These are phyloP conservation scores for Eucalyptus caleyi DNA, from an alignment of 345 rosid species.

Conservation along the genomic window DNA sequence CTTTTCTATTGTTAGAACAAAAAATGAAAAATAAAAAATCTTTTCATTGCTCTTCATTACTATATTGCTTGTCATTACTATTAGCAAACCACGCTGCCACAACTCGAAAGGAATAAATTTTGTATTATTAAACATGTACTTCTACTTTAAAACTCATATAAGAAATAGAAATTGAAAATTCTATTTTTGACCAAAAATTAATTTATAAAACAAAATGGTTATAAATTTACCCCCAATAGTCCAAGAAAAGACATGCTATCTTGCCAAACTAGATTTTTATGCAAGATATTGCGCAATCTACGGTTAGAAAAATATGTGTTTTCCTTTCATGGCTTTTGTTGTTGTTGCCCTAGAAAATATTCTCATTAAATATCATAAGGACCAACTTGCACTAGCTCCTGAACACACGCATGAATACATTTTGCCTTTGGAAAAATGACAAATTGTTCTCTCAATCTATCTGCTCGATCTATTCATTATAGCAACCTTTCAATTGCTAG, in stretches of 20 bases:
- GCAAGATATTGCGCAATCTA: not conserved
- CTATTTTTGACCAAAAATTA: too few species aligned
- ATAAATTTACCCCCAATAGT: too few species aligned
- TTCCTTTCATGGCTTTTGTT: not conserved
- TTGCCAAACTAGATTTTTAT: not conserved
- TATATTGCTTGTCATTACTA: too few species aligned
- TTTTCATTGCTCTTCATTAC: too few species aligned
- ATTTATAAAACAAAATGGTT: too few species aligned
- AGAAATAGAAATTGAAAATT: too few species aligned
- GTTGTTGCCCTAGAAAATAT: not conserved
- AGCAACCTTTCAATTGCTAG: not conserved
- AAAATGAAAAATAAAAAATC: too few species aligned
- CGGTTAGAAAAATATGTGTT: not conserved
- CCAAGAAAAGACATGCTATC: not conserved
- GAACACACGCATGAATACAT: not conserved
- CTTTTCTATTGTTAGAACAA: too few species aligned
- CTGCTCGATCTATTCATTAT: not conserved
- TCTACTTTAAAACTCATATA: too few species aligned
- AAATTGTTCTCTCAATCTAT: not conserved
- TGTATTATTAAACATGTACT: too few species aligned
- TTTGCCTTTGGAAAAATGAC: not conserved
- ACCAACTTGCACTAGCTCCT: not conserved
- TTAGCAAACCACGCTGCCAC: rapidly evolving
- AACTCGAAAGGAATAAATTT: too few species aligned
- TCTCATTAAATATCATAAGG: not conserved